phyloP scores from a whole-genome alignment of 768 basidiomycete genomes.

The Mycena epipterygia region DNA sequence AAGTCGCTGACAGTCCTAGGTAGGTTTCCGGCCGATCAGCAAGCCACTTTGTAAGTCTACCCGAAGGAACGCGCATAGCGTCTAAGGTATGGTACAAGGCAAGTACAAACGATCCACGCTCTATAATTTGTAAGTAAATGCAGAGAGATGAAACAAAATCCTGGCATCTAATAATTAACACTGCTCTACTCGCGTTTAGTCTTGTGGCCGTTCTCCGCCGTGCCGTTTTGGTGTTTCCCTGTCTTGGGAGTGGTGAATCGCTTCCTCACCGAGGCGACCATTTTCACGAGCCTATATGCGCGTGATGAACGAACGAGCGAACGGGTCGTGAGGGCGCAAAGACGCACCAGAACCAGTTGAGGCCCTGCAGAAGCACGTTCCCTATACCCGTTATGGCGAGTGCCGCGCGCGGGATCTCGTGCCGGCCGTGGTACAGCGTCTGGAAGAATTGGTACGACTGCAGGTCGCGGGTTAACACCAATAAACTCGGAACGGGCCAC shows the following conservation, averaged over 20 bases:
- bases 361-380: conserved; percentile 74
- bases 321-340: background rate
- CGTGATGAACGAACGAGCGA: conserved; percentile 1
- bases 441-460: conserved; percentile 79
- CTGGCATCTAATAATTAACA: background rate
- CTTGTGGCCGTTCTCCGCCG: conserved; percentile 15
- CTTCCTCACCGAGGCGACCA: conserved; percentile 75
- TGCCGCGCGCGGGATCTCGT: conserved; percentile 66
- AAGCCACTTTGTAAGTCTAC: too few species aligned
- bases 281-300: conserved; percentile 75
- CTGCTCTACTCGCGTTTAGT: conserved; percentile 8
- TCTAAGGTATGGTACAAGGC: background rate
- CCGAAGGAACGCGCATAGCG: background rate
- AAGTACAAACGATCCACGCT: background rate
- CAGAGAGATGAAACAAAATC: background rate
- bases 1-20: too few species aligned
- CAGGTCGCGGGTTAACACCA: background rate
- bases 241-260: conserved; percentile 59
- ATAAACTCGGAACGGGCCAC: background rate
- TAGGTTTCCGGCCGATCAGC: too few species aligned
- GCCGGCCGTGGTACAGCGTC: conserved; percentile 68
- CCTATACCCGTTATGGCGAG: conserved; percentile 66
- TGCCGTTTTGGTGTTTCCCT: conserved; percentile 10
- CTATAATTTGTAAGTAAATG: background rate
- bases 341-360: conserved; percentile 87